Evolutionary conservation across 495 filamentous ascomycete species (phyloP).

Genomic region (Schizothecium vesticola): DNA sequence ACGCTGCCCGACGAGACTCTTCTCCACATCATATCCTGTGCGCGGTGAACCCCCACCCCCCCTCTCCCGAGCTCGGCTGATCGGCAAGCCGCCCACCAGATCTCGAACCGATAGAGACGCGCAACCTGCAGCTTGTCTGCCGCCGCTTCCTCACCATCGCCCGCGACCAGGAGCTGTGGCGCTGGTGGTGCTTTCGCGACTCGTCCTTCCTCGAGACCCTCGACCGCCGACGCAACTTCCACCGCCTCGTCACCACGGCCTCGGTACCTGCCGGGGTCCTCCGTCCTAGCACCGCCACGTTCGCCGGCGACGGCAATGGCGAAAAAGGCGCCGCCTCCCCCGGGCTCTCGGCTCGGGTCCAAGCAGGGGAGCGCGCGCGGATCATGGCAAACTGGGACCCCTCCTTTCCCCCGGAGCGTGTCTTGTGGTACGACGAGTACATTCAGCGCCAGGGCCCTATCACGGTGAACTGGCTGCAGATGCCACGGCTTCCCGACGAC

Average conservation of each 20-base stretch:
- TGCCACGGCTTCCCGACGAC: constrained; percentile 21
- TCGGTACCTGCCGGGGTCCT: background rate
- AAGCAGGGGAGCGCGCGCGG: constrained; percentile 40
- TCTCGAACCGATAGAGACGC: constrained; percentile 63
- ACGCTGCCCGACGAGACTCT: constrained; percentile 72
- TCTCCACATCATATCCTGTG: constrained; percentile 69
- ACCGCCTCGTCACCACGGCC: constrained; percentile 21
- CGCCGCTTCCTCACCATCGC: constrained; percentile 60
- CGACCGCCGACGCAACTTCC: constrained; percentile 37
- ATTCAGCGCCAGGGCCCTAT: constrained; percentile 75
- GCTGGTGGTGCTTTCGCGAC: constrained; percentile 63
- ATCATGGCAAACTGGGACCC: constrained; percentile 78
- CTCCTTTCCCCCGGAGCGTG: constrained; percentile 57
- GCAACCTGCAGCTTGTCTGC: constrained; percentile 65
- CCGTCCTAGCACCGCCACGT: background rate
- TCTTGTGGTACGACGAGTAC: constrained; percentile 85
- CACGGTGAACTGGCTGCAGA: constrained; percentile 68
- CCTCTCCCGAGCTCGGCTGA: background rate
- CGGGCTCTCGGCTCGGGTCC: constrained; percentile 4
- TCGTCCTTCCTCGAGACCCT: constrained; percentile 52
- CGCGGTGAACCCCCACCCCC: constrained; percentile 24
- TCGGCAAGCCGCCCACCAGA: constrained; percentile 39
- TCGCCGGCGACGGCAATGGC: constrained; percentile 17
- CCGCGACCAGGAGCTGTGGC: constrained; percentile 75
- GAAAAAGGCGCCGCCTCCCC: background rate